phyloP scores from a whole-genome alignment of 2,329 filamentous ascomycete genomes.

The Fusarium fracticaudum region DNA sequence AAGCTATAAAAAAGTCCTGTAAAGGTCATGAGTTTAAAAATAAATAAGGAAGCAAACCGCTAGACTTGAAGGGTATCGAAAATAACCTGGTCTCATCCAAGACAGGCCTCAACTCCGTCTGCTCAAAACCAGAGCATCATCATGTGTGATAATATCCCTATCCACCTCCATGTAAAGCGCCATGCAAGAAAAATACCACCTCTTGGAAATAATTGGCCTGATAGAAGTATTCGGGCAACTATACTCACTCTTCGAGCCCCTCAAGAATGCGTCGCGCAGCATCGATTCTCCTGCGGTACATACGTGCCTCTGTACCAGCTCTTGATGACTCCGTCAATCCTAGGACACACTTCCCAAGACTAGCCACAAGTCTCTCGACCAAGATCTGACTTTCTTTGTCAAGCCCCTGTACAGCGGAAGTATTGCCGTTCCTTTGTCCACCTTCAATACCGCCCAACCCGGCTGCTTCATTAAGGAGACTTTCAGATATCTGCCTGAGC shows the following conservation, averaged over 20 bases:
- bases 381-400: constrained; percentile 67
- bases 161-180: constrained; percentile 24
- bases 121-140: constrained; percentile 36
- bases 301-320: constrained; percentile 66
- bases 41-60: constrained; percentile 24
- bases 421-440: constrained; percentile 35
- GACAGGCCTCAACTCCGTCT: constrained; percentile 36
- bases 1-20: background rate
- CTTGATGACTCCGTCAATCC: constrained; percentile 65
- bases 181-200: constrained; percentile 18
- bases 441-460: constrained; percentile 52
- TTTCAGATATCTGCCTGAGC: constrained; percentile 58
- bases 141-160: constrained; percentile 14
- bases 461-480: constrained; percentile 59
- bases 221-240: background rate
- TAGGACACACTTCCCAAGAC: constrained; percentile 68
- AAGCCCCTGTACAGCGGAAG: constrained; percentile 58
- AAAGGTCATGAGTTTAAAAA: background rate
- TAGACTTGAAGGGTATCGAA: constrained; percentile 43
- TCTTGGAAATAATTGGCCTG: constrained; percentile 1
- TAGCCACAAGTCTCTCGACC: constrained; percentile 68
- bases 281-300: constrained; percentile 77
- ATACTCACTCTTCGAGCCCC: constrained; percentile 63
- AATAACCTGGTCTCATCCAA: constrained; percentile 40
- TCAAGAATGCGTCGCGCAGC: constrained; percentile 78